phyloP scores from a whole-genome alignment of 306 rosid genomes.

The Cucurbita maxima region DNA sequence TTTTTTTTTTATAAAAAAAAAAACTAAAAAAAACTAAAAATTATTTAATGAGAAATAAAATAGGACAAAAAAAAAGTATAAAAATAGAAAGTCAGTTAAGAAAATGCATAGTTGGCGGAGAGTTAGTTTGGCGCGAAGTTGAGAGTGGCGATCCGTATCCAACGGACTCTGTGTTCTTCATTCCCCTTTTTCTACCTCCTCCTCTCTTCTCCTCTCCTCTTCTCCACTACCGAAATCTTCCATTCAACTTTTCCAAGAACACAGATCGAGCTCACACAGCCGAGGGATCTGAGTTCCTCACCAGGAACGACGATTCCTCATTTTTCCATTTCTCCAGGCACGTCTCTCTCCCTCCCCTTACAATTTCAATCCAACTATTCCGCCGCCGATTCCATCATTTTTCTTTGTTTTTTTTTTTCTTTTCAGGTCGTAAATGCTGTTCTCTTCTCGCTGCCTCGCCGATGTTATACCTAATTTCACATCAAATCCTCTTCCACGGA shows the following conservation, averaged over 20 bases:
- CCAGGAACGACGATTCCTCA: conserved; percentile 42
- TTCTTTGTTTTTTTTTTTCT: background rate
- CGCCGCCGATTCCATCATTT: no score
- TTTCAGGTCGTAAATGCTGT: background rate
- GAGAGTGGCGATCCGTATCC: conserved; percentile 30
- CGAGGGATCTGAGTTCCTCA: conserved; percentile 51
- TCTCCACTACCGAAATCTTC: background rate
- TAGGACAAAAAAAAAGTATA: no score
- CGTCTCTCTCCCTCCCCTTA: background rate
- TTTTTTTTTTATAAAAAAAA: no score
- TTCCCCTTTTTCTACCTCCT: background rate
- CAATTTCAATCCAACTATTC: no score
- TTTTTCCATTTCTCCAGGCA: background rate
- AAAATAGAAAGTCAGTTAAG: background rate
- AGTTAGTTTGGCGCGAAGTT: background rate
- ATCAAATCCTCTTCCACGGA: no score
- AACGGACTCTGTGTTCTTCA: conserved; percentile 8
- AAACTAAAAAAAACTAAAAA: no score
- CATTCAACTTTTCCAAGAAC: background rate
- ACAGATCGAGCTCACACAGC: background rate
- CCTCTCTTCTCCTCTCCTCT: background rate
- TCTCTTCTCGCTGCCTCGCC: background rate
- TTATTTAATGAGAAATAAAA: no score
- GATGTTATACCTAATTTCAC: background rate
- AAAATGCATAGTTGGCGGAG: background rate